These are phyloP conservation scores for Podaxis sp. DNA, from an alignment of 768 basidiomycete species.

Conservation along the genomic window DNA sequence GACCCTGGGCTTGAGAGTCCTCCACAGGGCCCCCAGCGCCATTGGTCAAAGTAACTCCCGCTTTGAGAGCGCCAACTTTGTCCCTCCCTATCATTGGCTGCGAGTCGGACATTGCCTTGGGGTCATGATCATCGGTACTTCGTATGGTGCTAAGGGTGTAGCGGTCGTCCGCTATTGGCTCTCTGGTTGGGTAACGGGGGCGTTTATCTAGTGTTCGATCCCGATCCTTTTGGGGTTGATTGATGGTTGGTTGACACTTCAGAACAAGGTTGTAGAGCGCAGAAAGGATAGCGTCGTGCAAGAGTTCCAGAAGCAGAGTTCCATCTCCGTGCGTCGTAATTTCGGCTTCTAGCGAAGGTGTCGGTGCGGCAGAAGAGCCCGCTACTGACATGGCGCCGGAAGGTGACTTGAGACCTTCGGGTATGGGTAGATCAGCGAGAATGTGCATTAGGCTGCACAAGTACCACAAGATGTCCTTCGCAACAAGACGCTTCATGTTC, in stretches of 20 bases:
- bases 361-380: not conserved
- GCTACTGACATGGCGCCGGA: not conserved
- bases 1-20: slow-evolving; percentile 12
- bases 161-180: not conserved
- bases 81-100: not conserved
- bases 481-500: slow-evolving; percentile 40
- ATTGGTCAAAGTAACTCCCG: not conserved
- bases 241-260: slow-evolving; percentile 15
- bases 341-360: not conserved
- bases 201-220: not conserved
- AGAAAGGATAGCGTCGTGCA: slow-evolving; percentile 16
- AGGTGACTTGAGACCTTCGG: not conserved
- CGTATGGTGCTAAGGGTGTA: not conserved
- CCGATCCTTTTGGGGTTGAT: not conserved
- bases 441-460: slow-evolving; percentile 45
- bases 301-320: not conserved
- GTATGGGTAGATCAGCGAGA: slow-evolving; percentile 25
- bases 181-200: not conserved
- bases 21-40: not conserved
- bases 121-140: not conserved
- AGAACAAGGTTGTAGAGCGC: slow-evolving; percentile 18
- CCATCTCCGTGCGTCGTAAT: not conserved
- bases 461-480: slow-evolving; percentile 55
- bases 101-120: not conserved
- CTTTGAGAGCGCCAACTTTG: not conserved